Conservation (phyloP, 257 asterid genomes). For the Plantago major region DNA sequence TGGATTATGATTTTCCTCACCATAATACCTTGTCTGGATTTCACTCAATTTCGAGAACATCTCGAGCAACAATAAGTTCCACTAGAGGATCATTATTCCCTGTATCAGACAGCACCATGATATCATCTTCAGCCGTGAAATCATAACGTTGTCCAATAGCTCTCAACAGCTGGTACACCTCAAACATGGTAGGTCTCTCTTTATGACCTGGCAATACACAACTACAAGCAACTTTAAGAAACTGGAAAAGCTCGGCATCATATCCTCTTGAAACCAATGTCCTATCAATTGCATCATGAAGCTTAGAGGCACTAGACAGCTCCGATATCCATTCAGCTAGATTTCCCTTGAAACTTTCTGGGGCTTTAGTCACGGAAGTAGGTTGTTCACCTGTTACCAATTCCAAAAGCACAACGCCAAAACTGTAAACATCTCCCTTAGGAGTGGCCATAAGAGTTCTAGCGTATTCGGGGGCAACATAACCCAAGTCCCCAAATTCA, state of each 20-base stretch:
- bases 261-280: slow-evolving; percentile 53
- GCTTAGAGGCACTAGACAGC: slow-evolving; percentile 55
- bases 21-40: not conserved
- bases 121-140: slow-evolving; percentile 61
- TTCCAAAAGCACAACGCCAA: slow-evolving; percentile 90
- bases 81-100: slow-evolving; percentile 43
- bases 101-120: slow-evolving; percentile 40
- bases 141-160: slow-evolving; percentile 63
- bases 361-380: slow-evolving; percentile 49
- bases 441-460: slow-evolving; percentile 84
- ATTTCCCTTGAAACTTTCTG: slow-evolving; percentile 73
- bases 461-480: slow-evolving; percentile 86
- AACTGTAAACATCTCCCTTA: slow-evolving; percentile 87
- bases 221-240: slow-evolving; percentile 74
- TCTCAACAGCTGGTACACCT: slow-evolving; percentile 73
- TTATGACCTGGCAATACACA: slow-evolving; percentile 62
- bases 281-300: slow-evolving; percentile 63
- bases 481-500: slow-evolving; percentile 85
- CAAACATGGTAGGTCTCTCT: slow-evolving; percentile 89
- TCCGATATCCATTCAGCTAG: slow-evolving; percentile 74
- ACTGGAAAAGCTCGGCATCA: slow-evolving; percentile 69
- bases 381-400: slow-evolving; percentile 69
- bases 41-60: slow-evolving; percentile 24
- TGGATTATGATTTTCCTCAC: slow-evolving; percentile 5
- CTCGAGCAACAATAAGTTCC: slow-evolving; percentile 85